These are phyloP conservation scores for Marasmius tenuissimus DNA, from an alignment of 1,284 basidiomycete genomes.

Conservation along the genomic window DNA sequence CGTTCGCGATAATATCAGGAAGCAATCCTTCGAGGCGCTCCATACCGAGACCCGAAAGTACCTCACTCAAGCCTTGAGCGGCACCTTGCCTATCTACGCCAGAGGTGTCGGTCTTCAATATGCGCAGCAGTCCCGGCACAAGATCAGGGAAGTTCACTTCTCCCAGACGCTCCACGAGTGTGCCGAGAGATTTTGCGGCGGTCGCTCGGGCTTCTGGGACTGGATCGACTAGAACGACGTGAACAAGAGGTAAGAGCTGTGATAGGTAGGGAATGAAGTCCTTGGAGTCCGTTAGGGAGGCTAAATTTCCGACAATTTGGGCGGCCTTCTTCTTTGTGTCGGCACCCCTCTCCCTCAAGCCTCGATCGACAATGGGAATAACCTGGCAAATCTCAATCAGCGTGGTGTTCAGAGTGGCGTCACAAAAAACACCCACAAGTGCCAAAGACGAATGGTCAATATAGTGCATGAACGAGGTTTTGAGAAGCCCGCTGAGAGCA, in stretches of 20 bases:
- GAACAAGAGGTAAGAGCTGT: slow-evolving; percentile 88
- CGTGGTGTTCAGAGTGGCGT: background rate
- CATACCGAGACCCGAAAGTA: slow-evolving; percentile 94
- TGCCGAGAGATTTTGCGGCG: slow-evolving; percentile 96
- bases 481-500: slow-evolving; percentile 83
- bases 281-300: slow-evolving; percentile 91
- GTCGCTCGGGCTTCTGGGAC: slow-evolving; percentile 97
- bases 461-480: slow-evolving; percentile 97
- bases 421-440: slow-evolving; percentile 53
- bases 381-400: slow-evolving; percentile 50
- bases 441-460: slow-evolving; percentile 99
- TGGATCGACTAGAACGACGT: slow-evolving; percentile 90
- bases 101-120: slow-evolving; percentile 91
- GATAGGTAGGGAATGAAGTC: slow-evolving; percentile 97
- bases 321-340: slow-evolving; percentile 96
- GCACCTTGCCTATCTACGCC: slow-evolving; percentile 98
- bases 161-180: slow-evolving; percentile 93
- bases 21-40: slow-evolving; percentile 94
- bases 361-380: slow-evolving; percentile 94
- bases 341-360: slow-evolving; percentile 88
- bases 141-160: slow-evolving; percentile 96
- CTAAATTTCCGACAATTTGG: slow-evolving; percentile 96
- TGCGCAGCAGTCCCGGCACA: slow-evolving; percentile 86
- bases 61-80: slow-evolving; percentile 96
- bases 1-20: slow-evolving; percentile 92